Evolutionary conservation across 345 rosid species (phyloP), one percentile per base, ranked within the genome.

Genomic region (Populus alba): DNA sequence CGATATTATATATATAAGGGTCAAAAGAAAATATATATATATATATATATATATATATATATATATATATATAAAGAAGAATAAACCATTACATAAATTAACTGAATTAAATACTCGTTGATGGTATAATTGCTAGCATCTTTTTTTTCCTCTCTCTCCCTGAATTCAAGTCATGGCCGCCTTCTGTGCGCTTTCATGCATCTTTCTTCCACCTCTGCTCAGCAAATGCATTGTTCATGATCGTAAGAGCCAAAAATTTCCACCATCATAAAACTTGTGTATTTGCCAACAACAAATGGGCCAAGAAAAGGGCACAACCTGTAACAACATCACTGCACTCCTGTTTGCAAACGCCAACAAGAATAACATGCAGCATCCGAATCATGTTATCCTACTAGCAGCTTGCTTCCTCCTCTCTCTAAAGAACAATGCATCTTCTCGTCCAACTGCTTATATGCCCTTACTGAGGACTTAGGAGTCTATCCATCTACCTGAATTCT

Each of bases 241-340:
- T 67, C 71, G 3, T 10, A 8, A 3, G 38, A 27, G 75, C 51
- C n/a, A 79, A 27, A 33, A 41, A 29, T 17, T 41, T 75, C 51
- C 23, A 65, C 75, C 59, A 55, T 73, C 73, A 70, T 31, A 67
- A 49, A 53, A 47, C 51, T 47, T 76, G 16, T 9, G 68, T 55
- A 38, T 25, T 72, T 18, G 38, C 13, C 41, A 74, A 47, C 20
- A 77, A 38, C 70, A 72, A 68, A 72, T 20, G 39, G 68, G 43
- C 76, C 76, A 55, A 45, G 66, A 72, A 45, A 79, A 22, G 77
- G 72, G 74, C 77, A 70, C 63, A 13, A 29, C 62, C 59, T 77
- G 9, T 37, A 65, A 41, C 33, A 20, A 51, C 68, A 43, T 59
- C 23, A 3, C 74, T 55, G 71, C 68, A 35, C 77, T 71, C 70